These are phyloP conservation scores for Cornus florida DNA, from an alignment of 148 eudicot genomes.

Conservation along the genomic window DNA sequence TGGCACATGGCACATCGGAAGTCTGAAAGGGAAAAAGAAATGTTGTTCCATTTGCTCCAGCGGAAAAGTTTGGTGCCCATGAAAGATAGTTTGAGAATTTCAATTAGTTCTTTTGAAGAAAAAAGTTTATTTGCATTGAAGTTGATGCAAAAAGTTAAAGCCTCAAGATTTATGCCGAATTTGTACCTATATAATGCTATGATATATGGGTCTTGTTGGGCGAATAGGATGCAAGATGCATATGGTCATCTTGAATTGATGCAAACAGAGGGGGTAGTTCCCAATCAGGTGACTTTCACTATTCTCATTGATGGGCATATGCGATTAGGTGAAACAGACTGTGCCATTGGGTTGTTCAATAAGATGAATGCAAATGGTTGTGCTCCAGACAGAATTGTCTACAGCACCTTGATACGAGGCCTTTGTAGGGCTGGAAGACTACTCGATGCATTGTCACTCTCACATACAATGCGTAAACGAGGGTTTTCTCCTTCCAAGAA, in stretches of 20 bases:
- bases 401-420: slow-evolving; percentile 36
- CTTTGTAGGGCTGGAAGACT: slow-evolving; percentile 37
- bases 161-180: slow-evolving; percentile 24
- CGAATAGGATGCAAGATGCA: slow-evolving; percentile 31
- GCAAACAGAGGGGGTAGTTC: slow-evolving; percentile 33
- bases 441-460: slow-evolving; percentile 41
- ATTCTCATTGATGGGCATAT: slow-evolving; percentile 47
- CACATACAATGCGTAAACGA: slow-evolving; percentile 39
- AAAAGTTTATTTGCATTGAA: slow-evolving; percentile 22
- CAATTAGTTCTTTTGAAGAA: slow-evolving; percentile 22
- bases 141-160: slow-evolving; percentile 20
- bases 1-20: slow-evolving; percentile 18
- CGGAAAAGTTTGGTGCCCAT: slow-evolving; percentile 18
- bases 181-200: slow-evolving; percentile 39
- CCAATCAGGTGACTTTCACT: slow-evolving; percentile 46
- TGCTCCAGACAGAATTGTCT: slow-evolving; percentile 32
- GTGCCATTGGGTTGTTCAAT: slow-evolving; percentile 36
- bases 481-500: slow-evolving; percentile 36
- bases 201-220: slow-evolving; percentile 42
- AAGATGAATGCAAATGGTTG: slow-evolving; percentile 32
- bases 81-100: slow-evolving; percentile 10
- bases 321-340: slow-evolving; percentile 26
- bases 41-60: slow-evolving; percentile 28
- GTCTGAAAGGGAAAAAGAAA: slow-evolving; percentile 23
- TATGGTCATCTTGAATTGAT: slow-evolving; percentile 32